Conservation (phyloP, 805 yeast genomes). For the Zygoascus ofunaensis region DNA sequence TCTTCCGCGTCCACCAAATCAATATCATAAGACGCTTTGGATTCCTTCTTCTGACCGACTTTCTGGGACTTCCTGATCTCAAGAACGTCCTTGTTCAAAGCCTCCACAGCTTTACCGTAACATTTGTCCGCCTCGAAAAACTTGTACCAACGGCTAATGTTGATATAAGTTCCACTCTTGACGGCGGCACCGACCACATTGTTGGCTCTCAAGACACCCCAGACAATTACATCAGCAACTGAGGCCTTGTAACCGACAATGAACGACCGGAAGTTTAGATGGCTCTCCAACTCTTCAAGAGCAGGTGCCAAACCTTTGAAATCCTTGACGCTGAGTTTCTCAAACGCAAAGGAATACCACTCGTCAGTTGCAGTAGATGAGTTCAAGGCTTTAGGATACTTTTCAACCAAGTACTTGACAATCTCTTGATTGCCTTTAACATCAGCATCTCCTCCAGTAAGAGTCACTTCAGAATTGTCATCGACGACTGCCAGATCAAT, state of each 20-base stretch:
- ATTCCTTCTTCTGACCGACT: slow-evolving; percentile 68
- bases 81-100: slow-evolving; percentile 55
- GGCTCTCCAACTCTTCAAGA: slow-evolving; percentile 72
- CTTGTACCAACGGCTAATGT: slow-evolving; percentile 89
- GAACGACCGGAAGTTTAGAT: slow-evolving; percentile 77
- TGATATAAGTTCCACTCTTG: slow-evolving; percentile 74
- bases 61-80: slow-evolving; percentile 68
- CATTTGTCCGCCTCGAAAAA: slow-evolving; percentile 52
- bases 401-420: slow-evolving; percentile 42
- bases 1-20: slow-evolving; percentile 83
- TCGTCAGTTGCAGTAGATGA: slow-evolving; percentile 28
- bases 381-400: slow-evolving; percentile 39
- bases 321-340: slow-evolving; percentile 68
- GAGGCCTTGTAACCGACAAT: slow-evolving; percentile 58
- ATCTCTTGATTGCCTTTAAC: slow-evolving; percentile 34
- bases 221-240: slow-evolving; percentile 74
- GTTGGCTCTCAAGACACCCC: slow-evolving; percentile 93
- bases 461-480: slow-evolving; percentile 49
- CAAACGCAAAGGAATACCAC: slow-evolving; percentile 62
- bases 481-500: slow-evolving; percentile 61
- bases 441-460: slow-evolving; percentile 35
- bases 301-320: slow-evolving; percentile 75
- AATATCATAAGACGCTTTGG: slow-evolving; percentile 92
- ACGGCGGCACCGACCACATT: slow-evolving; percentile 86
- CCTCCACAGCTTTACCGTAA: slow-evolving; percentile 63